Evolutionary conservation across 305 asterid species (phyloP), one percentile per base, ranked within the genome.

Genomic region (Plantago lanceolata): DNA sequence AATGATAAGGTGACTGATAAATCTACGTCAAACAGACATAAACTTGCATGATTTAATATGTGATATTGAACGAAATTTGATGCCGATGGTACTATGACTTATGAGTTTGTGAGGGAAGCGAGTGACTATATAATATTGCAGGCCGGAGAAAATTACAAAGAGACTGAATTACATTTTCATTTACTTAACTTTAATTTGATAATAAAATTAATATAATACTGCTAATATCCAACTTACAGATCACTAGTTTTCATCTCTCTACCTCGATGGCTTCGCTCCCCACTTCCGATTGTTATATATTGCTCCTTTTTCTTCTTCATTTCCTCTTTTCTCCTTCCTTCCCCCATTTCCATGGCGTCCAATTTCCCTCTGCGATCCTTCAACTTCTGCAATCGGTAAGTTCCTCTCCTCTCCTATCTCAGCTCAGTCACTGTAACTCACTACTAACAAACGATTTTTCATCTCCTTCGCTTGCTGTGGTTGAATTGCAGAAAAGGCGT

Each of bases 81-180:
- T n/a, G n/a, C n/a, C n/a, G n/a, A n/a, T n/a, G n/a, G n/a, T n/a
- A n/a, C n/a, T n/a, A 24, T 24, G 28, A 24, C 28, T 24, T 24
- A 24, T 24, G 28, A 24, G 28, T 1, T 3, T 24, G 3, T 24
- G 28, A 24, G 28, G 28, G 28, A 24, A 24, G 3, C 2, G 28
- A 24, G 28, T 24, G 28, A 24, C 28, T 24, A 24, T n/a, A 24
- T 3, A 24, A 3, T 24, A 24, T 24, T 24, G 71, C 59, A 65
- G 71, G 75, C 67, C 76, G 89, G 82, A 78, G 86, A 48, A 53
- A 57, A 76, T 62, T 64, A 73, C 86, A 40, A 83, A 20, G 84
- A 51, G 15, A 71, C 24, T 70, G 60, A 53, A 47, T 47, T 60
- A 24, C 17, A 59, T 24, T 24, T 24, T 24, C 28, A 24, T 24